Conservation (phyloP, 2,329 filamentous ascomycete genomes). For the Cladosporium sp. region DNA sequence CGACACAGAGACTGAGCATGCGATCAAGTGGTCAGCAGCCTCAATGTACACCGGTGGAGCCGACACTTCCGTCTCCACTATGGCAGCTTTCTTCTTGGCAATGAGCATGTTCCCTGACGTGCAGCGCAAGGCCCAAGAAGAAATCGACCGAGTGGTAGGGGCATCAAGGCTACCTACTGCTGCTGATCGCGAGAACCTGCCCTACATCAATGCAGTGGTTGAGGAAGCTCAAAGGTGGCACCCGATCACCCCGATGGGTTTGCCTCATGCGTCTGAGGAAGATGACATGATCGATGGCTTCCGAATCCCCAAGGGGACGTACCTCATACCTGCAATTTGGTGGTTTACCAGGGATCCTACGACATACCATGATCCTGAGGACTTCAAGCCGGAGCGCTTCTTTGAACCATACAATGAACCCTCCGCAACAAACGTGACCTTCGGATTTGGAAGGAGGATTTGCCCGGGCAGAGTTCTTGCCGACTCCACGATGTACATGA, state of each 20-base stretch:
- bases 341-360: conserved; percentile 37
- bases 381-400: conserved; percentile 35
- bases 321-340: conserved; percentile 41
- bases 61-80: conserved; percentile 27
- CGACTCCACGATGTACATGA: conserved; percentile 20
- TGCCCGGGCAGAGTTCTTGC: conserved; percentile 26
- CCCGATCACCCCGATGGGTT: conserved; percentile 31
- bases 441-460: conserved; percentile 26
- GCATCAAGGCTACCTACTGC: conserved; percentile 32
- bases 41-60: conserved; percentile 41
- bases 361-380: conserved; percentile 25
- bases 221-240: conserved; percentile 41
- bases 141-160: conserved; percentile 36
- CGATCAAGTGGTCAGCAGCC: conserved; percentile 45
- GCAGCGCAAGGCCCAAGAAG: conserved; percentile 33
- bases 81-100: conserved; percentile 39
- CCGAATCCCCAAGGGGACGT: conserved; percentile 43
- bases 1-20: conserved; percentile 32
- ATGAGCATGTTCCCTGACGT: conserved; percentile 34
- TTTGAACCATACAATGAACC: conserved; percentile 26
- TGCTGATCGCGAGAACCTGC: conserved; percentile 33
- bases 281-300: conserved; percentile 45
- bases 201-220: conserved; percentile 36
- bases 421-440: conserved; percentile 23
- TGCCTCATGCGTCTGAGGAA: conserved; percentile 45